phyloP scores from a whole-genome alignment of 2,329 filamentous ascomycete genomes.

The Parasarocladium wereldwijsianum region DNA sequence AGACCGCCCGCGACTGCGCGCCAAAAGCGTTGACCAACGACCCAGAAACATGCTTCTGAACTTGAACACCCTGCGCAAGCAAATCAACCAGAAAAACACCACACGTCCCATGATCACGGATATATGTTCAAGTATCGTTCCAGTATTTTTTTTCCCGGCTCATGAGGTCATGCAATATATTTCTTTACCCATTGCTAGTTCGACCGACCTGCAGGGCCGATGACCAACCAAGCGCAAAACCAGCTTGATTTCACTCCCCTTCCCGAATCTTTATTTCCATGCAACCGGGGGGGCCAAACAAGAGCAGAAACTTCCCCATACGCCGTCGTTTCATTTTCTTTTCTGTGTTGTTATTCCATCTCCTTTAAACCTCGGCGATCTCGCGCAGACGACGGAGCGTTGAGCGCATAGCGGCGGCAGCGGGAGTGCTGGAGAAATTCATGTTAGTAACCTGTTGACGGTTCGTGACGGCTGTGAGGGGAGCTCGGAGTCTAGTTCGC shows the following conservation, averaged over 20 bases:
- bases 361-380: conserved; percentile 84
- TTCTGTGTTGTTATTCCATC: conserved; percentile 6
- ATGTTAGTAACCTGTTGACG: conserved; percentile 16
- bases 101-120: too few relatives aligned
- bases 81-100: too few relatives aligned
- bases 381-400: conserved; percentile 95
- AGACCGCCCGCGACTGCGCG: too few relatives aligned
- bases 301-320: conserved; percentile 2
- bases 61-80: too few relatives aligned
- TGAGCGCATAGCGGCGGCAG: conserved; percentile 85
- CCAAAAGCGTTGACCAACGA: too few relatives aligned
- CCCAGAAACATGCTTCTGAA: too few relatives aligned
- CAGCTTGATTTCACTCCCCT: conserved; percentile 3
- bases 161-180: background rate
- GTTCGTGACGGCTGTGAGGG: too few relatives aligned
- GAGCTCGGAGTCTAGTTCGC: too few relatives aligned
- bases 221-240: background rate
- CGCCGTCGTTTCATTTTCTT: conserved; percentile 3
- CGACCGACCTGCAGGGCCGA: background rate
- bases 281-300: conserved; percentile 4
- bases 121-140: too few relatives aligned
- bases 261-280: conserved; percentile 4
- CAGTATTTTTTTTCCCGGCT: too few relatives aligned
- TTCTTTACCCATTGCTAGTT: background rate
- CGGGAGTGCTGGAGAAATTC: conserved; percentile 55